phyloP scores from a whole-genome alignment of 169 alveolate species.

The Plasmodium gallinaceum region DNA sequence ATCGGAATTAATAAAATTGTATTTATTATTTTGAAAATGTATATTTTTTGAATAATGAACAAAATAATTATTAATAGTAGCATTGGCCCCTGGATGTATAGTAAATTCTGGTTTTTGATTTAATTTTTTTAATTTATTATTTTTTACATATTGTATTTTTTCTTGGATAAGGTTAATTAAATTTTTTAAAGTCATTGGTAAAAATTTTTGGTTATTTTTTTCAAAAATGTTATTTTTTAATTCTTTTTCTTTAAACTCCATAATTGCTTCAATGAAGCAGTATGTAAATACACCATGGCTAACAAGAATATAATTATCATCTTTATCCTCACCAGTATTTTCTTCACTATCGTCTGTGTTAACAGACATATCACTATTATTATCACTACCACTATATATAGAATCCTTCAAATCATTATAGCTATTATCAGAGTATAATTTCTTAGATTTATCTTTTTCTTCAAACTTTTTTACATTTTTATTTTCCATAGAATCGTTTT shows the following conservation, averaged over 20 bases:
- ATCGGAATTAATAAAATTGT: slow-evolving; percentile 44
- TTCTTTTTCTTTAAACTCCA: slow-evolving; percentile 83
- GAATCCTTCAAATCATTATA: neutral
- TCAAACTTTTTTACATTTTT: slow-evolving; percentile 1
- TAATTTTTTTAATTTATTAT: slow-evolving; percentile 83
- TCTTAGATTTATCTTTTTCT: neutral
- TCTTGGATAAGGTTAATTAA: slow-evolving; percentile 82
- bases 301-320: slow-evolving; percentile 80
- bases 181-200: slow-evolving; percentile 77
- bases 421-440: slow-evolving; percentile 8
- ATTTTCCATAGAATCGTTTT: neutral
- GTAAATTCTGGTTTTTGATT: slow-evolving; percentile 87
- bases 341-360: neutral
- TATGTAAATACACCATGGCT: slow-evolving; percentile 90
- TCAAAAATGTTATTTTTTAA: slow-evolving; percentile 81
- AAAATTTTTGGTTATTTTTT: slow-evolving; percentile 1
- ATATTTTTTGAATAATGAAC: slow-evolving; percentile 81
- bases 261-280: slow-evolving; percentile 84
- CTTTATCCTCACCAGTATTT: slow-evolving; percentile 13
- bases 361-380: neutral
- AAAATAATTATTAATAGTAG: slow-evolving; percentile 84
- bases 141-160: slow-evolving; percentile 82
- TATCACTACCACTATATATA: neutral
- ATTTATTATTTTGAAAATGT: slow-evolving; percentile 63
- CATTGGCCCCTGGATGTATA: slow-evolving; percentile 88